phyloP scores from a whole-genome alignment of 1,139 yeast species.

The Pichia sp. region DNA sequence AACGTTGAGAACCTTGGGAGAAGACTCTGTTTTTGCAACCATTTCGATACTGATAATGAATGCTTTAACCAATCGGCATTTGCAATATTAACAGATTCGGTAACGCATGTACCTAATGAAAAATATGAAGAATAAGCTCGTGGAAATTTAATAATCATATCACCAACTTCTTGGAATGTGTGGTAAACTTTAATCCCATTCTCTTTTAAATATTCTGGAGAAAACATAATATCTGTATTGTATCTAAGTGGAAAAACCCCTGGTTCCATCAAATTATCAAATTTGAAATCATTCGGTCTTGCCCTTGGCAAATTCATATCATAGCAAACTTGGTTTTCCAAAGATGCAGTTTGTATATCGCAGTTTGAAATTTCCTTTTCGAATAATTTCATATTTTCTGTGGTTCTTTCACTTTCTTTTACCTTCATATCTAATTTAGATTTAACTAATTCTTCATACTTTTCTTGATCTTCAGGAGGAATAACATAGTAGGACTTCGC shows the following conservation, averaged over 20 bases:
- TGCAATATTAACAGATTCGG: slow-evolving; percentile 54
- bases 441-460: slow-evolving; percentile 48
- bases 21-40: slow-evolving; percentile 45
- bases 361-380: slow-evolving; percentile 11
- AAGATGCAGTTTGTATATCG: slow-evolving; percentile 18
- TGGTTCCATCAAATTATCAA: slow-evolving; percentile 13
- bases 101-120: slow-evolving; percentile 49
- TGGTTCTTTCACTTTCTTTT: slow-evolving; percentile 13
- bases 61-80: slow-evolving; percentile 49
- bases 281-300: slow-evolving; percentile 15
- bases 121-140: slow-evolving; percentile 43
- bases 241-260: slow-evolving; percentile 11
- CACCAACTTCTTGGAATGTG: slow-evolving; percentile 54
- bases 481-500: slow-evolving; percentile 75
- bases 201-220: slow-evolving; percentile 42
- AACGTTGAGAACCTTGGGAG: slow-evolving; percentile 48
- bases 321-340: slow-evolving; percentile 21
- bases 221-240: slow-evolving; percentile 40
- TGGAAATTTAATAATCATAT: slow-evolving; percentile 53
- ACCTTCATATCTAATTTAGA: slow-evolving; percentile 22
- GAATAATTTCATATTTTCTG: slow-evolving; percentile 6
- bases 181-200: slow-evolving; percentile 43
- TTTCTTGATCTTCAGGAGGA: slow-evolving; percentile 59
- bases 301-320: slow-evolving; percentile 15
- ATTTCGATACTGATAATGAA: slow-evolving; percentile 43